These are phyloP conservation scores for Lentinus brumalis DNA, from an alignment of 768 basidiomycete species.

Conservation along the genomic window DNA sequence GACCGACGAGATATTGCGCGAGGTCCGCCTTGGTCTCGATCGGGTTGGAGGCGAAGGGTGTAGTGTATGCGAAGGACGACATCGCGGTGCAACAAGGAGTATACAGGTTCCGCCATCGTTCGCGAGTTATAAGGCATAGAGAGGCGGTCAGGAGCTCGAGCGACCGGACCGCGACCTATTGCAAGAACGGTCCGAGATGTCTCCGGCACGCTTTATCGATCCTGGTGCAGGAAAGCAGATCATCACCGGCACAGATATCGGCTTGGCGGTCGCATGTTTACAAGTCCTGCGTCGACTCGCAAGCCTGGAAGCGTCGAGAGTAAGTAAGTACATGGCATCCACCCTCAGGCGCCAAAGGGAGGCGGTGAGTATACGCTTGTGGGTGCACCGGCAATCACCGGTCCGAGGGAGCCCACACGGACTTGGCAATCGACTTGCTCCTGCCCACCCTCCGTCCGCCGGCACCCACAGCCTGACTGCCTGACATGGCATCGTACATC, in stretches of 20 bases:
- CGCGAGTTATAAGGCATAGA: neutral
- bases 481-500: slow-evolving; percentile 41
- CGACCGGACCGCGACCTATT: slow-evolving; percentile 19
- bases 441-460: neutral
- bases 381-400: neutral
- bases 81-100: slow-evolving; percentile 9
- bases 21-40: slow-evolving; percentile 64
- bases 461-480: neutral
- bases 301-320: neutral
- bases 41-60: slow-evolving; percentile 59
- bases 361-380: neutral
- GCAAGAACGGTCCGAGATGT: slow-evolving; percentile 15
- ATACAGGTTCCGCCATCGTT: neutral
- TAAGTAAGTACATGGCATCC: neutral
- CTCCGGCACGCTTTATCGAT: slow-evolving; percentile 9
- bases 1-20: slow-evolving; percentile 50
- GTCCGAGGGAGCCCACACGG: neutral
- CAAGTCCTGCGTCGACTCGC: too few species aligned
- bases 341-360: neutral
- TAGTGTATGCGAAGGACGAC: slow-evolving; percentile 28
- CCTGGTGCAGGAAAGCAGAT: too few species aligned
- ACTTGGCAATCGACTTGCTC: neutral
- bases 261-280: too few species aligned
- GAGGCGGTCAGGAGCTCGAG: slow-evolving; percentile 20
- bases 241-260: too few species aligned